These are phyloP conservation scores for Nannizziopsis arthrosporioides DNA, from an alignment of 2,329 filamentous ascomycete genomes.

Conservation along the genomic window DNA sequence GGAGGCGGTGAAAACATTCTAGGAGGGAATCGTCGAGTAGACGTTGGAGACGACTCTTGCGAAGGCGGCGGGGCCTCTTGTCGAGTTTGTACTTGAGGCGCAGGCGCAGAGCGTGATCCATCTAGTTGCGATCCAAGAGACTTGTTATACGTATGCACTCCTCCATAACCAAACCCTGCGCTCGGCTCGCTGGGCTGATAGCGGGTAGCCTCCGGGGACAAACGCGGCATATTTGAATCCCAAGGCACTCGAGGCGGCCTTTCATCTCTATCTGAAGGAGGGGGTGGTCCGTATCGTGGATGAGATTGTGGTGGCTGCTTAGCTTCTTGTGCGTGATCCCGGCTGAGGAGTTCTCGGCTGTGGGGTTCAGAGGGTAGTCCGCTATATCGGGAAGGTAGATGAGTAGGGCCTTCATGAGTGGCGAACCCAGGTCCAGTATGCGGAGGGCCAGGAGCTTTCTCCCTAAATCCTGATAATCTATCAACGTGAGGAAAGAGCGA, in stretches of 20 bases:
- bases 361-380: slow-evolving; percentile 27
- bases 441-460: slow-evolving; percentile 18
- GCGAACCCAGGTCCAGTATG: slow-evolving; percentile 23
- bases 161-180: slow-evolving; percentile 29
- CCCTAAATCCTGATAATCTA: slow-evolving; percentile 20
- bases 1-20: slow-evolving; percentile 28
- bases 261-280: slow-evolving; percentile 27
- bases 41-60: slow-evolving; percentile 21
- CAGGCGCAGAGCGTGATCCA: slow-evolving; percentile 23
- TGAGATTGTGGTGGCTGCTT: slow-evolving; percentile 20
- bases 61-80: slow-evolving; percentile 26
- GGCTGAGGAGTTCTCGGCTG: slow-evolving; percentile 26
- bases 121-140: slow-evolving; percentile 31
- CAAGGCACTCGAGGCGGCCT: slow-evolving; percentile 23
- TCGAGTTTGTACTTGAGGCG: slow-evolving; percentile 25
- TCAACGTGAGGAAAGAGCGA: slow-evolving; percentile 29
- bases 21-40: slow-evolving; percentile 19
- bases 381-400: slow-evolving; percentile 24
- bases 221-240: slow-evolving; percentile 30
- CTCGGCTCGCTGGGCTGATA: slow-evolving; percentile 24
- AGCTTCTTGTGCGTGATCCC: slow-evolving; percentile 26
- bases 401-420: slow-evolving; percentile 19
- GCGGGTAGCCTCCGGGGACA: slow-evolving; percentile 30
- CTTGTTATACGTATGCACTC: slow-evolving; percentile 33
- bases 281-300: slow-evolving; percentile 23